A percentile compares a stretch with the other conserved stretches of the same genome.
Conservation (phyloP, 1,284 basidiomycete genomes). For the Golubevia pallescens region DNA sequence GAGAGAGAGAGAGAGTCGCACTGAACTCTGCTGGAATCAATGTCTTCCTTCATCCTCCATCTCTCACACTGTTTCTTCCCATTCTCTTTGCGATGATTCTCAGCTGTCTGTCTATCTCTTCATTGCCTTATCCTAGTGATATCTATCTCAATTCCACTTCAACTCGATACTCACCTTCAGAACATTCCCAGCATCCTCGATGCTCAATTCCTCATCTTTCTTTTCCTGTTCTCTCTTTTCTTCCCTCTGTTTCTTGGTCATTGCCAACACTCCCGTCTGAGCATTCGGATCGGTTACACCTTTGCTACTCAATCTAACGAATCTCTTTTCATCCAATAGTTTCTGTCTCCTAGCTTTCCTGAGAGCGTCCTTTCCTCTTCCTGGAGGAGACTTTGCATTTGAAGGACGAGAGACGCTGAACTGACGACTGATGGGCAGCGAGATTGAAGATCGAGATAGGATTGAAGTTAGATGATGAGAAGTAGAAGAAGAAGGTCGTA, state of each 20-base stretch:
- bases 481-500: not conserved
- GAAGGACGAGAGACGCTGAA: not conserved
- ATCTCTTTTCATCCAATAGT: not conserved
- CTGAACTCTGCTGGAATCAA: too few relatives aligned
- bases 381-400: conserved; percentile 15
- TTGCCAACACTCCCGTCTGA: too few relatives aligned
- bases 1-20: too few relatives aligned
- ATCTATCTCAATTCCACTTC: too few relatives aligned
- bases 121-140: too few relatives aligned
- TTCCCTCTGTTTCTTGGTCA: conserved; percentile 4
- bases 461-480: not conserved
- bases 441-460: too few relatives aligned
- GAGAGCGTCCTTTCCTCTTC: conserved; percentile 20
- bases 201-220: not conserved
- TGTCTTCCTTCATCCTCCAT: too few relatives aligned
- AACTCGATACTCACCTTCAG: conserved; percentile 13
- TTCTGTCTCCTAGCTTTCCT: conserved; percentile 2
- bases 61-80: too few relatives aligned
- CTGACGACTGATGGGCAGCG: not conserved
- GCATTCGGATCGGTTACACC: too few relatives aligned
- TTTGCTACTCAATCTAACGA: conserved; percentile 9
- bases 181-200: conserved; percentile 15
- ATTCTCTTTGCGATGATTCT: too few relatives aligned
- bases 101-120: too few relatives aligned
- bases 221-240: conserved; percentile 4